Conservation (phyloP, 2,329 filamentous ascomycete genomes). For the Pseudocercospora musae region DNA sequence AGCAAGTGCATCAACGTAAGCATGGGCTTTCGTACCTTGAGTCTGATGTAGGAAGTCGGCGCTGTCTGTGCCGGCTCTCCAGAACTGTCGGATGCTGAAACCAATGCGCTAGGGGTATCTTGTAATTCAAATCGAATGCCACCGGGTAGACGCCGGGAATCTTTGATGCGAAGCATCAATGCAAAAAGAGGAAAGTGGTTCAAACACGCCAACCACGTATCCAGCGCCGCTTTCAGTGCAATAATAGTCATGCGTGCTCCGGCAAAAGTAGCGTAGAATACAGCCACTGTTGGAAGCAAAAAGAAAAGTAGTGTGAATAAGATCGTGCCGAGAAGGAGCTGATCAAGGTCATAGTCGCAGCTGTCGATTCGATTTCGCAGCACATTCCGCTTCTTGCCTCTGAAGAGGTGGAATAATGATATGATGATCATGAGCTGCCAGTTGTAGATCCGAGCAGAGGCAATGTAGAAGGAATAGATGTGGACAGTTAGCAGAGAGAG, state of each 20-base stretch:
- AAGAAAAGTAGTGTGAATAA: constrained; percentile 95
- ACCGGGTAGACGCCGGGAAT: constrained; percentile 81
- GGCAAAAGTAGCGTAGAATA: constrained; percentile 96
- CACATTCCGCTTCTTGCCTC: constrained; percentile 96
- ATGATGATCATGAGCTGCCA: constrained; percentile 97
- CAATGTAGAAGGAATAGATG: constrained; percentile 97
- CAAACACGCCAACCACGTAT: constrained; percentile 86
- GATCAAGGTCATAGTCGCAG: constrained; percentile 97
- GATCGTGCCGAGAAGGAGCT: constrained; percentile 92
- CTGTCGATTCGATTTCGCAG: constrained; percentile 96
- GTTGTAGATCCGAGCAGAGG: constrained; percentile 93
- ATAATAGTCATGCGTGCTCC: constrained; percentile 94
- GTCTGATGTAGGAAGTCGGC: constrained; percentile 76
- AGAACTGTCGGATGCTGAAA: constrained; percentile 16
- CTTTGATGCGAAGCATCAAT: constrained; percentile 91
- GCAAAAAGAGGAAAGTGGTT: constrained; percentile 98
- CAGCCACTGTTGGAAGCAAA: constrained; percentile 86
- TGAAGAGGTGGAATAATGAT: constrained; percentile 97
- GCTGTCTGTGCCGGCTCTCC: constrained; percentile 33
- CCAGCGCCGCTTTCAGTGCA: constrained; percentile 81
- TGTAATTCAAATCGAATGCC: constrained; percentile 88
- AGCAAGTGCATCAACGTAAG: not conserved
- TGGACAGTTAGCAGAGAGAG: constrained; percentile 88
- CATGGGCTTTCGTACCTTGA: constrained; percentile 62
- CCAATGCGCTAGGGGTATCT: constrained; percentile 55